A percentile compares a stretch with the other conserved stretches of the same genome.
Evolutionary conservation across 352 stramenopile species (phyloP).

Genomic region (Globisporangium alternatum): DNA sequence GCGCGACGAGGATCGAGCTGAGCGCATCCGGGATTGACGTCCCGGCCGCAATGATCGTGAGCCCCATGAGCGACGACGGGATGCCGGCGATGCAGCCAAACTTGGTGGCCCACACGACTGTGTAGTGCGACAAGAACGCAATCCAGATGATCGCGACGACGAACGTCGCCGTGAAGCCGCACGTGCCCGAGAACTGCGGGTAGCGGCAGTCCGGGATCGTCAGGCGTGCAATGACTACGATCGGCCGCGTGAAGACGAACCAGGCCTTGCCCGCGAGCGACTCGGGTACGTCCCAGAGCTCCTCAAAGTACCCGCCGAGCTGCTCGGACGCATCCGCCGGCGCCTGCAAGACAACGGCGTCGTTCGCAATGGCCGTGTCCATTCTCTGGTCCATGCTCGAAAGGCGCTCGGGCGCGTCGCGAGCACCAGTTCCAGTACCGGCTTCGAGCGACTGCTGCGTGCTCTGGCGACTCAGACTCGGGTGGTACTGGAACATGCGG

Average conservation of each 20-base stretch:
- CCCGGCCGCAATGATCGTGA: slow-evolving; percentile 77
- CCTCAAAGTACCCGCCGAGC: slow-evolving; percentile 59
- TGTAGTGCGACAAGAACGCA: slow-evolving; percentile 69
- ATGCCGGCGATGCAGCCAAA: slow-evolving; percentile 68
- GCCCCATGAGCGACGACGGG: slow-evolving; percentile 68
- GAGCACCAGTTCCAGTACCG: neutral
- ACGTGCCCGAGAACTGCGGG: slow-evolving; percentile 41
- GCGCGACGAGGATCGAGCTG: slow-evolving; percentile 75
- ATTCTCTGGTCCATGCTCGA: slow-evolving; percentile 2
- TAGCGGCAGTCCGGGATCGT: slow-evolving; percentile 77
- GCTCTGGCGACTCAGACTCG: slow-evolving; percentile 23
- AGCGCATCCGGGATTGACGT: slow-evolving; percentile 76
- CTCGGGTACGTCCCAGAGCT: slow-evolving; percentile 39
- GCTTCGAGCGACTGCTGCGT: slow-evolving; percentile 12
- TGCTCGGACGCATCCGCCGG: slow-evolving; percentile 21
- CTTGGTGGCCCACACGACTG: slow-evolving; percentile 54
- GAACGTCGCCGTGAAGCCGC: slow-evolving; percentile 55
- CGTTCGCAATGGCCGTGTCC: neutral
- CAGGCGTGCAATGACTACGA: slow-evolving; percentile 57
- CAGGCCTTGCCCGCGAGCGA: slow-evolving; percentile 46
- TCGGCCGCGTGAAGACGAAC: slow-evolving; percentile 65
- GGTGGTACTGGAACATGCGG: slow-evolving; percentile 64
- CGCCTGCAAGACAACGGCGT: neutral
- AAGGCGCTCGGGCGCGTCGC: neutral
- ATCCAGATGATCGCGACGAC: slow-evolving; percentile 73